A percentile compares a stretch with the other conserved stretches of the same genome.
Evolutionary conservation across 495 filamentous ascomycete species (phyloP).

Genomic region (Glarea lozoyensis): DNA sequence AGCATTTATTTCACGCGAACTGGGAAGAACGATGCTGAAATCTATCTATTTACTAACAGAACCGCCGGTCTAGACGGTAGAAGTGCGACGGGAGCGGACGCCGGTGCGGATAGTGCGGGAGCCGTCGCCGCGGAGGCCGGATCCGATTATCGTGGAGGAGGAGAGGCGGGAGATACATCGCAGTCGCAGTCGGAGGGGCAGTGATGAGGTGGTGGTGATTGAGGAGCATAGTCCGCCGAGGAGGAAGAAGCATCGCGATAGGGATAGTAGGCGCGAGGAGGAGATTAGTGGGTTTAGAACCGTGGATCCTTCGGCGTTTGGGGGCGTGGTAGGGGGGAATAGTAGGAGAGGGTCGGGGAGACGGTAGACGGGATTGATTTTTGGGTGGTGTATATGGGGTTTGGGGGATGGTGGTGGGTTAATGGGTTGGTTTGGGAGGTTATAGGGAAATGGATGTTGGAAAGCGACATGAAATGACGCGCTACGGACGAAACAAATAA

Average conservation of each 20-base stretch:
- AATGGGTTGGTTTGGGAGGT: neutral
- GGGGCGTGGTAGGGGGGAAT: slow-evolving; percentile 28
- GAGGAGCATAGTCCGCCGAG: slow-evolving; percentile 24
- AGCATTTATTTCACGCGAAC: neutral
- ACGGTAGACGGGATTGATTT: slow-evolving; percentile 24
- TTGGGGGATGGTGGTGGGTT: neutral
- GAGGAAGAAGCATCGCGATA: slow-evolving; percentile 13
- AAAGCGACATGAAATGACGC: no score
- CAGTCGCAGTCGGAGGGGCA: slow-evolving; percentile 3
- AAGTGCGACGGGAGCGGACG: slow-evolving; percentile 13
- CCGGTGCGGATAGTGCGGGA: slow-evolving; percentile 16
- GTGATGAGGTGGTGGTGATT: slow-evolving; percentile 24
- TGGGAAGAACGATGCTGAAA: neutral
- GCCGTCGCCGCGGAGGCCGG: slow-evolving; percentile 6
- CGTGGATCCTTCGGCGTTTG: slow-evolving; percentile 20
- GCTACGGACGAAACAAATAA: no score
- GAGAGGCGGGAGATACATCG: slow-evolving; percentile 7
- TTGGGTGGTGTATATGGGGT: no score
- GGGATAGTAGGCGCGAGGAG: slow-evolving; percentile 1
- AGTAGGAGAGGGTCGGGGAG: slow-evolving; percentile 54
- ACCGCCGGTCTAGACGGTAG: slow-evolving; percentile 12
- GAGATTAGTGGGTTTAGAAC: slow-evolving; percentile 20
- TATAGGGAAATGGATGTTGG: neutral
- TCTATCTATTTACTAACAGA: neutral
- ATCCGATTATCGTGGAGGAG: slow-evolving; percentile 22